A percentile compares a stretch with the other conserved stretches of the same genome.
Conservation (phyloP, 2,329 filamentous ascomycete genomes). For the Aulographum hederae region DNA sequence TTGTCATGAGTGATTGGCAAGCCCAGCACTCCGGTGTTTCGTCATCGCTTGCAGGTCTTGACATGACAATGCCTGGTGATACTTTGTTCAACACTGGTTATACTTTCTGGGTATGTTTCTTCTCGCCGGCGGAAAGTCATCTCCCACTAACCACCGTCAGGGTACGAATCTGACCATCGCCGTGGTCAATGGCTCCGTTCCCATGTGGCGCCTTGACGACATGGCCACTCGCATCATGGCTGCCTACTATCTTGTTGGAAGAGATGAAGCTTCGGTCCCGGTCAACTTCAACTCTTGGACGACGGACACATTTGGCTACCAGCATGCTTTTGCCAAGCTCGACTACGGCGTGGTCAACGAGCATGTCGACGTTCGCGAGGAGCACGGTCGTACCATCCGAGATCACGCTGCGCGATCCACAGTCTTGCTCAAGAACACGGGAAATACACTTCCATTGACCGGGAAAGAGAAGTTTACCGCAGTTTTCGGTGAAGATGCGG, state of each 20-base stretch:
- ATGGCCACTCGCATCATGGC: constrained; percentile 72
- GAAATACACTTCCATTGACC: constrained; percentile 23
- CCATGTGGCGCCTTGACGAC: constrained; percentile 75
- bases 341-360: constrained; percentile 52
- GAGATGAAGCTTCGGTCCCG: constrained; percentile 29
- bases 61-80: constrained; percentile 85
- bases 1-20: constrained; percentile 12
- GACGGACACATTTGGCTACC: constrained; percentile 50
- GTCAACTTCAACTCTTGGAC: constrained; percentile 89
- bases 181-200: constrained; percentile 75
- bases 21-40: constrained; percentile 41
- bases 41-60: constrained; percentile 55
- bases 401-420: constrained; percentile 63
- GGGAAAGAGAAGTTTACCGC: constrained; percentile 27
- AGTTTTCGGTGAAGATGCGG: constrained; percentile 32
- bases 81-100: constrained; percentile 53
- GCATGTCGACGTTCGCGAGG: constrained; percentile 64
- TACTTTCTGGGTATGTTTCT: constrained; percentile 69
- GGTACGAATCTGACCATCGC: constrained; percentile 76
- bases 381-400: constrained; percentile 58
- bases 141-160: too few relatives aligned
- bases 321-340: constrained; percentile 43
- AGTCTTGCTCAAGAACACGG: constrained; percentile 58
- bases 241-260: constrained; percentile 45
- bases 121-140: too few relatives aligned